These are phyloP conservation scores for Eutrema yunnanense DNA, from an alignment of 345 rosid species.

Conservation along the genomic window DNA sequence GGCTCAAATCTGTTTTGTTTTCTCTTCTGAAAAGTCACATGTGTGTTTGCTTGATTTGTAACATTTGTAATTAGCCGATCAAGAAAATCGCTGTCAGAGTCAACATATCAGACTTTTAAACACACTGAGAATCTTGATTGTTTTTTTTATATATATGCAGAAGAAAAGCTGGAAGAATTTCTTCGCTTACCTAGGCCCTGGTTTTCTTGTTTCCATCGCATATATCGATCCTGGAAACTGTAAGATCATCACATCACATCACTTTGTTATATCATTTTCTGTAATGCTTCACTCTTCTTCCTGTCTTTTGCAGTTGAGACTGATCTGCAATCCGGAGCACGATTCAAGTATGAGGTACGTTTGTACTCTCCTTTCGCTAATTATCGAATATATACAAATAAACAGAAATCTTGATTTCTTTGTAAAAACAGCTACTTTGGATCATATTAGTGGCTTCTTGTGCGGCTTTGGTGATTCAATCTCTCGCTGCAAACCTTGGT, in stretches of 20 bases:
- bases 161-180: conserved; percentile 87
- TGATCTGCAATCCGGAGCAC: conserved; percentile 92
- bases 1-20: not conserved
- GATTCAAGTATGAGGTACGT: conserved; percentile 70
- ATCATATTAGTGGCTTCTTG: conserved; percentile 90
- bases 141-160: conserved; percentile 37
- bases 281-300: not conserved
- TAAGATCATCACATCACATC: conserved; percentile 28
- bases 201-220: conserved; percentile 92
- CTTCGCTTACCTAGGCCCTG: conserved; percentile 88
- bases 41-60: not conserved
- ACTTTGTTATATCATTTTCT: not conserved
- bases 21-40: not conserved
- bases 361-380: not conserved
- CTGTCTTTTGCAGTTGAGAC: conserved; percentile 73
- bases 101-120: not conserved
- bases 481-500: conserved; percentile 91
- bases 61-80: not conserved
- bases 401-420: not conserved
- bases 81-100: not conserved
- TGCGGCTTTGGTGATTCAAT: conserved; percentile 87
- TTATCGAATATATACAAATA: not conserved
- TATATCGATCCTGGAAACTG: conserved; percentile 98
- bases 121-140: not conserved
- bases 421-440: conserved; percentile 69